Conservation (phyloP, 257 asterid species). For the Primulina tabacum region DNA sequence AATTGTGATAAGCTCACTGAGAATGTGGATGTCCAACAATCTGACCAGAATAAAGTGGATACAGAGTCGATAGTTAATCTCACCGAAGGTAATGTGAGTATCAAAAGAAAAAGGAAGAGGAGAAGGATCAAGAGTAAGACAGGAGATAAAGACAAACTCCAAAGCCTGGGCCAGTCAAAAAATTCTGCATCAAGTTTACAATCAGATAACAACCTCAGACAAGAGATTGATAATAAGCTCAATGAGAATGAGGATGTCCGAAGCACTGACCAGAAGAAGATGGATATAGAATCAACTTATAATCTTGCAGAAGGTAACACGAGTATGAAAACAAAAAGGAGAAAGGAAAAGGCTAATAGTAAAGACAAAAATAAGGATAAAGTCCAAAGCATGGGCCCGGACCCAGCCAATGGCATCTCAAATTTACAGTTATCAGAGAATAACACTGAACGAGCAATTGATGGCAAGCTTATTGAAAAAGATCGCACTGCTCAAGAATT, state of each 20-base stretch:
- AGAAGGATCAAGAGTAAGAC: slow-evolving; percentile 23
- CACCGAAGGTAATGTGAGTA: slow-evolving; percentile 23
- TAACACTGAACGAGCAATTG: slow-evolving; percentile 21
- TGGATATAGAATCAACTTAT: slow-evolving; percentile 22
- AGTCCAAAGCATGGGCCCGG: not conserved
- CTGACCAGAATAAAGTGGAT: slow-evolving; percentile 29
- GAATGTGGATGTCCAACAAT: not conserved
- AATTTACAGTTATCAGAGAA: slow-evolving; percentile 32
- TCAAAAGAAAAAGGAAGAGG: slow-evolving; percentile 28
- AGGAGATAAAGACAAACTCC: slow-evolving; percentile 19
- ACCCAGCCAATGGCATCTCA: slow-evolving; percentile 19
- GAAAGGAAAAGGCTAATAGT: slow-evolving; percentile 19
- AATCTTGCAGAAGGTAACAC: slow-evolving; percentile 23
- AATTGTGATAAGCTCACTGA: not conserved
- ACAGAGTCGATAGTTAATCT: slow-evolving; percentile 22
- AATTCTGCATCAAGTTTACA: not conserved
- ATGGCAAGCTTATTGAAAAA: slow-evolving; percentile 7
- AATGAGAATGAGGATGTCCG: not conserved
- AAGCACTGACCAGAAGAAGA: not conserved
- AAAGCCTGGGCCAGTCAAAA: slow-evolving; percentile 24
- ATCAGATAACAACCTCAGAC: not conserved
- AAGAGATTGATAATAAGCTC: not conserved
- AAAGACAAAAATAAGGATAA: slow-evolving; percentile 1
- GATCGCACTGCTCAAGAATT: slow-evolving; percentile 25
- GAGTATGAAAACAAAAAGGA: slow-evolving; percentile 17